These are phyloP conservation scores for Amanita polypyramis DNA, from an alignment of 768 basidiomycete genomes.

Conservation along the genomic window DNA sequence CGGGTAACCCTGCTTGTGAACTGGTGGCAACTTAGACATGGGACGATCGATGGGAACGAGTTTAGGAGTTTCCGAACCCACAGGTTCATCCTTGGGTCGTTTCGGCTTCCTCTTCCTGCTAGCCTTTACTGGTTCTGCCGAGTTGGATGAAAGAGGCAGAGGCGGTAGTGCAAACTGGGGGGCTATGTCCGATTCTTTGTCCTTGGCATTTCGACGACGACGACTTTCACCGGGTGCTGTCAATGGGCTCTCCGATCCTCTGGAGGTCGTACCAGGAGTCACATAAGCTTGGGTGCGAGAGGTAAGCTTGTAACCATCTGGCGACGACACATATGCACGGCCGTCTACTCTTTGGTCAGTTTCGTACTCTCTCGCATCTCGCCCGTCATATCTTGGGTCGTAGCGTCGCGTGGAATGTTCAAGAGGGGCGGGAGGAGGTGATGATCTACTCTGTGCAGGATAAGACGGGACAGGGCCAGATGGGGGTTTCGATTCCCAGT, in stretches of 20 bases:
- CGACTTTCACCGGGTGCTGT: conserved; percentile 29
- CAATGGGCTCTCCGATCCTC: conserved; percentile 54
- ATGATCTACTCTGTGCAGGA: conserved; percentile 20
- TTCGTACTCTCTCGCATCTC: conserved; percentile 32
- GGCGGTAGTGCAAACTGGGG: conserved; percentile 20
- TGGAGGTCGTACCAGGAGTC: conserved; percentile 21
- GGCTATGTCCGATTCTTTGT: conserved; percentile 30
- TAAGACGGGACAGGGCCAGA: conserved; percentile 22
- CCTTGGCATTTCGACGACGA: conserved; percentile 31
- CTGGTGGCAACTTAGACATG: conserved; percentile 15
- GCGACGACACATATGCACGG: conserved; percentile 32
- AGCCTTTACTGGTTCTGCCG: conserved; percentile 7
- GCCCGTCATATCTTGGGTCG: conserved; percentile 48
- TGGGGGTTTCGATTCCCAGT: conserved; percentile 56
- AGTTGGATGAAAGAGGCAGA: conserved; percentile 9
- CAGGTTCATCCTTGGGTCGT: conserved; percentile 32
- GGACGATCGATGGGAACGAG: conserved; percentile 23
- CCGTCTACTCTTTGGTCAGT: conserved; percentile 25
- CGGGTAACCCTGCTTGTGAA: conserved; percentile 22
- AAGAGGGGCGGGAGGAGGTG: conserved; percentile 20
- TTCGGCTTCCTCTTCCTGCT: conserved; percentile 10
- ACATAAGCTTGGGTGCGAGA: conserved; percentile 19
- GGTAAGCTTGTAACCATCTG: conserved; percentile 29
- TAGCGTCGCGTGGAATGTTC: conserved; percentile 45
- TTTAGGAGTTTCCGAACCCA: conserved; percentile 36